Conservation (phyloP, 106 monocot species). For the Apostasia ramifera region DNA sequence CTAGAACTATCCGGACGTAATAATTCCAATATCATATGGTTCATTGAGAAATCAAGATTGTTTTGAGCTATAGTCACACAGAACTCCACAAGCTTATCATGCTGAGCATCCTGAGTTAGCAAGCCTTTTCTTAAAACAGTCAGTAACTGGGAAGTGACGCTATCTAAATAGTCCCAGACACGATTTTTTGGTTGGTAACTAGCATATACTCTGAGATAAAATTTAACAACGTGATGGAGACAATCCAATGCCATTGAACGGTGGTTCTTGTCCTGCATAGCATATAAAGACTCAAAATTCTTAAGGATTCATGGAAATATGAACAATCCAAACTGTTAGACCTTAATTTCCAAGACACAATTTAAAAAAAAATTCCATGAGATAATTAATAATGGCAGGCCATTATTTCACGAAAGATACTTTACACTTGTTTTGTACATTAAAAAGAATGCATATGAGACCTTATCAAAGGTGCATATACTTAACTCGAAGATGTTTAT, state of each 20-base stretch:
- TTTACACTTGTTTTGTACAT: neutral
- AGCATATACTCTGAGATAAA: slow-evolving; percentile 90
- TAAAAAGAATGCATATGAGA: slow-evolving; percentile 1
- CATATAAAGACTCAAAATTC: neutral
- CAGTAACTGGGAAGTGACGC: slow-evolving; percentile 91
- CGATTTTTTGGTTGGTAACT: slow-evolving; percentile 60
- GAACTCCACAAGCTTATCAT: slow-evolving; percentile 98
- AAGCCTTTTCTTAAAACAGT: slow-evolving; percentile 79
- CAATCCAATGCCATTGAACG: slow-evolving; percentile 98
- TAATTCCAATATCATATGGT: slow-evolving; percentile 90
- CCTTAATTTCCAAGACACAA: too few species aligned
- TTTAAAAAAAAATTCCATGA: neutral
- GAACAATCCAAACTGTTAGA: neutral
- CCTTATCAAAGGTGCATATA: neutral
- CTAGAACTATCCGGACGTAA: slow-evolving; percentile 75
- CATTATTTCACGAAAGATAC: neutral
- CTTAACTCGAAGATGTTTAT: slow-evolving; percentile 76
- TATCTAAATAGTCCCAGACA: slow-evolving; percentile 97
- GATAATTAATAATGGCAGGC: neutral
- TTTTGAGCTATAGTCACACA: slow-evolving; percentile 94
- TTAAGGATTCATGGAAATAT: neutral
- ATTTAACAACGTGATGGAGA: slow-evolving; percentile 90
- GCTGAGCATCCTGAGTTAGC: slow-evolving; percentile 89
- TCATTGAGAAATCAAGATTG: slow-evolving; percentile 93
- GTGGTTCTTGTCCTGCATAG: slow-evolving; percentile 89